These are phyloP conservation scores for Keqinozyma sinolaborantium DNA, from an alignment of 1,139 yeast genomes.

Conservation along the genomic window DNA sequence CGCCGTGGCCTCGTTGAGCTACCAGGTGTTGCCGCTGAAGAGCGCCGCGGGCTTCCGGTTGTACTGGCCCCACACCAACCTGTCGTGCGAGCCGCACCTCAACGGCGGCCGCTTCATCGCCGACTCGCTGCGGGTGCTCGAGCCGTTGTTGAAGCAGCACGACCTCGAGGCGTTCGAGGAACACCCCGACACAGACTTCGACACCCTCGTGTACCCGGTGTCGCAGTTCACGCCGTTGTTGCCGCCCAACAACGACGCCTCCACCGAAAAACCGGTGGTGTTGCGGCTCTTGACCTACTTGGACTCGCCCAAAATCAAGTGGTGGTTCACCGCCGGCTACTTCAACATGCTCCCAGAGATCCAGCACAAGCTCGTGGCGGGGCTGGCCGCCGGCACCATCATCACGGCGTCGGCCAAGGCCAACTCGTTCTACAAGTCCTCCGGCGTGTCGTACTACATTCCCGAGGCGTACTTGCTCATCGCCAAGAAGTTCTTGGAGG, in stretches of 20 bases:
- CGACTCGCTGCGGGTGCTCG: constrained; percentile 56
- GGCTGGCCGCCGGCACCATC: constrained; percentile 64
- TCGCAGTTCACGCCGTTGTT: constrained; percentile 88
- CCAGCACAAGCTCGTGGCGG: constrained; percentile 53
- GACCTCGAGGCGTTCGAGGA: constrained; percentile 32
- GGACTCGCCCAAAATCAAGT: constrained; percentile 53
- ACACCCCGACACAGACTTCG: constrained; percentile 28
- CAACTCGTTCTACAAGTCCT: constrained; percentile 84
- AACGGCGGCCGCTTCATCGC: constrained; percentile 55
- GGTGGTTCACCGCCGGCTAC: constrained; percentile 96
- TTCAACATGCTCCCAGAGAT: constrained; percentile 86
- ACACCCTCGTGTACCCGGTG: constrained; percentile 84
- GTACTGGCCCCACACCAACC: constrained; percentile 73
- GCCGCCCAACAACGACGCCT: constrained; percentile 48
- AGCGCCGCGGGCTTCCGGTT: constrained; percentile 50
- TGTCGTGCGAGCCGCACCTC: constrained; percentile 68
- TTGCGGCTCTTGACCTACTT: constrained; percentile 58
- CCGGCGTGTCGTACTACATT: constrained; percentile 75
- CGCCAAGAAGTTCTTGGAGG: constrained; percentile 65
- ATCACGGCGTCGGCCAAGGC: constrained; percentile 93
- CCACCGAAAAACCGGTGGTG: constrained; percentile 79
- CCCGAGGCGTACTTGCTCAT: constrained; percentile 87
- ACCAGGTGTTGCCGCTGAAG: constrained; percentile 46
- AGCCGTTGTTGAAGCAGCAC: constrained; percentile 52
- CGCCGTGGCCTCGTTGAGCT: constrained; percentile 67